Conservation (phyloP, 495 filamentous ascomycete genomes). For the Penicillium dipodomyicola region DNA sequence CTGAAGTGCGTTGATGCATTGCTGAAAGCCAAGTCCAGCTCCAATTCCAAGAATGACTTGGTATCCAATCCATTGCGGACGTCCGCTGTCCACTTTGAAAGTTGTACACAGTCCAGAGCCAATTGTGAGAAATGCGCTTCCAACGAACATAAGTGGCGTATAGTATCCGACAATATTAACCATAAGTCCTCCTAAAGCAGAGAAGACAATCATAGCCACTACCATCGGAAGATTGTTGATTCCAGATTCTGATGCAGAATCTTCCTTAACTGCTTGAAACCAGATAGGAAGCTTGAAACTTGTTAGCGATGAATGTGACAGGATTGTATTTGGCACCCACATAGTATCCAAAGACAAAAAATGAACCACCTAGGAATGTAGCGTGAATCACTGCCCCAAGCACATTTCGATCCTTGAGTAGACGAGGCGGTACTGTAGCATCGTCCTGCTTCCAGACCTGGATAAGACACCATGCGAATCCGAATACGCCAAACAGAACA, state of each 20-base stretch:
- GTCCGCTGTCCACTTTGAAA: constrained; percentile 51
- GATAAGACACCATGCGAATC: constrained; percentile 57
- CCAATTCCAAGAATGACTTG: constrained; percentile 69
- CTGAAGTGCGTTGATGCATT: constrained; percentile 65
- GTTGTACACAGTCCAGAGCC: constrained; percentile 71
- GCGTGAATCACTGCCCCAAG: constrained; percentile 52
- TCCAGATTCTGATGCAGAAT: constrained; percentile 66
- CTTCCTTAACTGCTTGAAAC: constrained; percentile 82
- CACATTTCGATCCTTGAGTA: constrained; percentile 70
- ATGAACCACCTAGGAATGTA: constrained; percentile 57
- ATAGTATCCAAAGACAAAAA: constrained; percentile 64
- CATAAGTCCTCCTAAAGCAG: constrained; percentile 56
- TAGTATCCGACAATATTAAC: constrained; percentile 72
- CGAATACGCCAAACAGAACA: constrained; percentile 62
- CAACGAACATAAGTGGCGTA: constrained; percentile 65
- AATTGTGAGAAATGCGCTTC: constrained; percentile 57
- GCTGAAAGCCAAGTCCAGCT: constrained; percentile 66
- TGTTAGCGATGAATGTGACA: constrained; percentile 7
- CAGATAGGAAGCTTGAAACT: constrained; percentile 69
- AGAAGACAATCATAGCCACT: constrained; percentile 58
- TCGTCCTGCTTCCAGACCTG: constrained; percentile 68
- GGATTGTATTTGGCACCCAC: constrained; percentile 21
- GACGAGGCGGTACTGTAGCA: constrained; percentile 72
- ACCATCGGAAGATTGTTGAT: constrained; percentile 76
- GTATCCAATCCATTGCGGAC: constrained; percentile 69